Base-by-base conservation (phyloP, 2,329 filamentous ascomycete species). In the Diplocarpon mali region DNA sequence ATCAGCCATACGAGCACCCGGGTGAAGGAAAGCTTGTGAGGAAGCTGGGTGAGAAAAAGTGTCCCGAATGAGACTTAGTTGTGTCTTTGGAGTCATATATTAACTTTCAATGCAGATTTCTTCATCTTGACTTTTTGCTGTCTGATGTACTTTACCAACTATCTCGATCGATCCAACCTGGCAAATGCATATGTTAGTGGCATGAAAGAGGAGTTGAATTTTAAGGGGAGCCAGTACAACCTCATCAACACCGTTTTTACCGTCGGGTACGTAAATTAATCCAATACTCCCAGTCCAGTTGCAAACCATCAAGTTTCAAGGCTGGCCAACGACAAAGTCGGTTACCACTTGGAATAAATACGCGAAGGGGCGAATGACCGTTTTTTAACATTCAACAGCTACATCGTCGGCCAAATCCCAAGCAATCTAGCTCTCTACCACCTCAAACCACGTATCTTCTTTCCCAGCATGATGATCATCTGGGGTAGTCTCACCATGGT, bases 401-500 rank as follows among this genome's bases (percentile, higher is more conserved):
- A 69, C 47, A 63, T 68, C 0, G 59, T 80, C 3, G 77, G 78
- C 1, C 76, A 83, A 57, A 64, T 81, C 13, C 76, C 76, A 0
- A 73, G 70, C 42, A 80, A 79, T 53, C 59, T 81, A 8, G 75
- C 75, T 2, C 66, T 84, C 2, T 74, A 81, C 58, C 78, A 80
- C 52, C 57, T 83, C 48, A 70, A 70, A 40, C 79, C 78, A 2
- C 69, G 77, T n/a, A 66, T 75, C 49, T 83, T 75, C 65, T 80
- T 80, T 54, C 78, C 78, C 45, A 54, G 66, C 24, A 80, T 78
- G 69, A 79, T 80, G 71, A 45, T 80, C 15, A 56, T 75, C 45
- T 84, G 80, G 80, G 78, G 73, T 2, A 65, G 68, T 0, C 61
- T 84, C 20, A 83, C 79, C 2, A 79, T 82, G 73, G 64, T 69